Base-by-base conservation (phyloP, 2,329 filamentous ascomycete species). In the Dothistroma pini region DNA sequence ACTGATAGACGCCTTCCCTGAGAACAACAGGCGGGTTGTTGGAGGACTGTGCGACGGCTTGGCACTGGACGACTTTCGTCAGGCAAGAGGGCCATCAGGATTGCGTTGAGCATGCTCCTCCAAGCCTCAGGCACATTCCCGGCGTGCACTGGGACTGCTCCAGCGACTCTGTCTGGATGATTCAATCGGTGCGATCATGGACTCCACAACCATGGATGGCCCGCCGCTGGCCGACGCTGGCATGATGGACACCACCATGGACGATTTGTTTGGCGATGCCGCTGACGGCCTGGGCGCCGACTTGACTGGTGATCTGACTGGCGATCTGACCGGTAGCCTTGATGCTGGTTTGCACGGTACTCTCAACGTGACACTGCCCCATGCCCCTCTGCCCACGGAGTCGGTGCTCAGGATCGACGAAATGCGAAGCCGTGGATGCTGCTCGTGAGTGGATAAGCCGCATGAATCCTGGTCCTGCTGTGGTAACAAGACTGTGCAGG, bases 341-440 rank as follows among this genome's bases (percentile, higher is more conserved):
- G 92, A 93, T 73, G 89, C 87, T 38, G 89, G 91, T 21, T 77
- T 80, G 64, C 73, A 78, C n/a, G 77, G 80, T 71, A 74, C 77
- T 66, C 75, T 83, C 72, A 70, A 75, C 72, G 83, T 86, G 65
- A 77, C 83, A 12, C 75, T 86, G 22, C 76, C 83, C 25, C 68
- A 80, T 7, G 75, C 80, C 4, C 79, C 69, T 10, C 83, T 32
- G 79, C 83, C 12, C 81, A 84, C 58, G 74, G 85, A 88, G 59
- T 81, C 96, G 21, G 83, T 86, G 35, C 84, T 88, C 70, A 84
- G 90, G 59, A 76, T 96, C 41, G 89, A 95, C 73, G 89, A 96
- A 70, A 80, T 95, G 68, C 86, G 89, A 66, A 80, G 83, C 60
- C 84, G 84, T 61, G 91, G 91, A 16, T 95, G 90, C 74, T 91